Base-by-base conservation (phyloP, 2,329 filamentous ascomycete species). In the Exophiala alcalophila region DNA sequence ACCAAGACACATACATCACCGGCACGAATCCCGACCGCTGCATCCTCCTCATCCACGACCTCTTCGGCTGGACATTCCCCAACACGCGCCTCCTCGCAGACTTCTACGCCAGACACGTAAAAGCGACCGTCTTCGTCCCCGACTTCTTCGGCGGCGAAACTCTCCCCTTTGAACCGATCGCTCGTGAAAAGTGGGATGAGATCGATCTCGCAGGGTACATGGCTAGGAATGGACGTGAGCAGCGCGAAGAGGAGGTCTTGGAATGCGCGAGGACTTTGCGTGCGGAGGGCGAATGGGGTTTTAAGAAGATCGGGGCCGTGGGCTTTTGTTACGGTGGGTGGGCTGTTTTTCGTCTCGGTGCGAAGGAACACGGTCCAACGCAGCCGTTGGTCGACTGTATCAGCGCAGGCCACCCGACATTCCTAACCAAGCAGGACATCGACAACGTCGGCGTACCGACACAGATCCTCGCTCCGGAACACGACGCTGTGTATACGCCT, bases 401-500 rank as follows among this genome's bases (percentile, higher is more conserved):
- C 27, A 59, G 63, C 2, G 59, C 59, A 3, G 74, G 60, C 1
- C 74, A 76, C 54, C 73, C 70, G 6, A 66, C 62, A 0, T 49
- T 66, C 27, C 41, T 76, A 20, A 48, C 39, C 7, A 48, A 40
- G 34, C 2, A 43, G 35, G 75, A 79, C 44, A 67, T 78, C 14
- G 64, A 71, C n/a, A 62, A 57, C 0, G 57, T 75, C 1, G 59
- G 38, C 1, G 73, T 76, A 1, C 73, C 74, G 0, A 62, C 71
- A 10, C 74, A 77, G 60, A 59, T 77, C 3, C 53, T 78, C 5
- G 71, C 72, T 2, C 72, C 74, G 0, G 72, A 78, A 59, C 30
- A 59, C 26, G 75, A 79, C 54, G 42, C 29, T 0, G 36, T 55
- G 12, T 77, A 64, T 53, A 62, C 67, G 2, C 34, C 57, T 0